A percentile compares a stretch with the other conserved stretches of the same genome.
Conservation (phyloP, 2,329 filamentous ascomycete species). For the Pseudogymnoascus sp. region DNA sequence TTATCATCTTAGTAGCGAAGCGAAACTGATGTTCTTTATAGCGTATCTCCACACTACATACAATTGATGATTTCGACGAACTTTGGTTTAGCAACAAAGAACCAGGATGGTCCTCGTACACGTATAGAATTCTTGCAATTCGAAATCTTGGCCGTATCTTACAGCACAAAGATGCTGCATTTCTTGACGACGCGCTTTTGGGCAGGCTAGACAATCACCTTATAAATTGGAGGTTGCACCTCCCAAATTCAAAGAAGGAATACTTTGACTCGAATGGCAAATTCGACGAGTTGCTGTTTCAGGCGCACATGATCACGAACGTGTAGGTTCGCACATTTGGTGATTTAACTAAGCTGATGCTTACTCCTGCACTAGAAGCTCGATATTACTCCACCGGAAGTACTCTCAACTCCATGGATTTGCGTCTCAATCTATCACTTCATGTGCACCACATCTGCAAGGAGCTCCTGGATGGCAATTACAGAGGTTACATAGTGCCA, state of each 20-base stretch:
- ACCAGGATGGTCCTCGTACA: conserved; percentile 32
- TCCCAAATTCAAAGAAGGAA: conserved; percentile 34
- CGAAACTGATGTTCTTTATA: conserved; percentile 27
- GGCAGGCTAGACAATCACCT: conserved; percentile 44
- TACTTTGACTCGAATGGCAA: conserved; percentile 45
- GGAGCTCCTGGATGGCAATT: conserved; percentile 15
- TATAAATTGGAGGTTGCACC: conserved; percentile 31
- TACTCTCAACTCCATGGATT: conserved; percentile 64
- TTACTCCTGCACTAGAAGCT: conserved; percentile 33
- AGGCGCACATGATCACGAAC: conserved; percentile 30
- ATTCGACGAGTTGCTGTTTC: conserved; percentile 32
- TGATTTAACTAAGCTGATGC: not conserved
- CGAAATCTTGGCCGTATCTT: conserved; percentile 30
- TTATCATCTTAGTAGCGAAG: conserved; percentile 12
- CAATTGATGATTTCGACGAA: conserved; percentile 29
- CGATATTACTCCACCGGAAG: conserved; percentile 72
- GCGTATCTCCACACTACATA: conserved; percentile 28
- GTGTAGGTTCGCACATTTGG: conserved; percentile 23
- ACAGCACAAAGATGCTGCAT: conserved; percentile 41
- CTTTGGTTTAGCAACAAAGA: conserved; percentile 28
- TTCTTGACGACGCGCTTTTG: conserved; percentile 42
- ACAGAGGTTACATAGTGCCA: conserved; percentile 53
- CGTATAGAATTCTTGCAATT: conserved; percentile 31
- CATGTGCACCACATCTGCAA: conserved; percentile 47
- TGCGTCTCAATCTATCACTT: conserved; percentile 47